Conservation (phyloP, 2,329 filamentous ascomycete genomes). For the Conoideocrella luteorostrata region DNA sequence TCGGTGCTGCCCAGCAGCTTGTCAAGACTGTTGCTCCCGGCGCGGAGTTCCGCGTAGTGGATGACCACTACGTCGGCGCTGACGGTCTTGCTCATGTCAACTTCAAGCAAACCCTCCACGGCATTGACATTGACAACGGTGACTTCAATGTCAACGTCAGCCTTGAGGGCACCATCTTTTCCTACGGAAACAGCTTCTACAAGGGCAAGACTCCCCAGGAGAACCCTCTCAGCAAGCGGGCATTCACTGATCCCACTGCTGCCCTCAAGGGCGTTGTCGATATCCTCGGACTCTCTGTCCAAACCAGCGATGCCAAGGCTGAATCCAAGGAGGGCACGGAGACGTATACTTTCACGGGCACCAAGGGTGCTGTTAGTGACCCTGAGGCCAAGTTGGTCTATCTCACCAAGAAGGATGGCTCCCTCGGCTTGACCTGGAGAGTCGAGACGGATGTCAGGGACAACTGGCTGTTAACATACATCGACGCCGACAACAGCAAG, state of each 20-base stretch:
- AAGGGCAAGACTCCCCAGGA: conserved; percentile 35
- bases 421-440: conserved; percentile 47
- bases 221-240: conserved; percentile 31
- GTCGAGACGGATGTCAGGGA: conserved; percentile 50
- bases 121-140: conserved; percentile 53
- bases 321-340: conserved; percentile 20
- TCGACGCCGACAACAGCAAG: conserved; percentile 41
- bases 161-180: conserved; percentile 48
- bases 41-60: conserved; percentile 41
- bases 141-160: conserved; percentile 56
- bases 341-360: conserved; percentile 37
- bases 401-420: conserved; percentile 40
- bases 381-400: conserved; percentile 52
- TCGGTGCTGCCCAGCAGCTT: conserved; percentile 37
- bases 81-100: conserved; percentile 53
- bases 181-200: conserved; percentile 45
- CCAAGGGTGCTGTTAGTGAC: conserved; percentile 41
- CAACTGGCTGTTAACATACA: conserved; percentile 55
- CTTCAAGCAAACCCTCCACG: conserved; percentile 53
- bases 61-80: conserved; percentile 46
- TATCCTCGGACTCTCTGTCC: conserved; percentile 25
- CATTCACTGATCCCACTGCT: conserved; percentile 33
- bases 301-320: conserved; percentile 19
- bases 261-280: conserved; percentile 36
- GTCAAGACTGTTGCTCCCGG: conserved; percentile 31